Conservation (phyloP, 106 monocot species). For the Dendrobium huoshanense region DNA sequence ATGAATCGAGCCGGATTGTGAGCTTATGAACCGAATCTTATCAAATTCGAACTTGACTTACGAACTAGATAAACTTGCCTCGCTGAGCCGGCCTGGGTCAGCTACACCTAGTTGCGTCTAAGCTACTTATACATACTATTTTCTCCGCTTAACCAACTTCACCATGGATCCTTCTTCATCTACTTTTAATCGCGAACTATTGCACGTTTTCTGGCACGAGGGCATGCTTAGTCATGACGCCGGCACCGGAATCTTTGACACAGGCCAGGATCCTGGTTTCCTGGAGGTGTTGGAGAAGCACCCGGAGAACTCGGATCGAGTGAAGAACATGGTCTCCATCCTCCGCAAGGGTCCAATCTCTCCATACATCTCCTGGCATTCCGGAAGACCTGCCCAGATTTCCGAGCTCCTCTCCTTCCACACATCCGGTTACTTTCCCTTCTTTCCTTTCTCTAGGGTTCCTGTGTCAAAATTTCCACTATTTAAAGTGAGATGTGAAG, state of each 20-base stretch:
- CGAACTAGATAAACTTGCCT: no score
- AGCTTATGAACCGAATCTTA: no score
- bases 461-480: not conserved
- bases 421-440: constrained; percentile 33
- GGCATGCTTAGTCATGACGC: constrained; percentile 73
- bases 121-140: no score
- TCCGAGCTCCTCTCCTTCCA: constrained; percentile 80
- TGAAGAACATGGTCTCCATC: constrained; percentile 85
- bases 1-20: no score
- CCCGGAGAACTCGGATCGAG: constrained; percentile 85
- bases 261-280: constrained; percentile 69
- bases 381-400: constrained; percentile 40
- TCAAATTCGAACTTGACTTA: no score
- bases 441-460: not conserved
- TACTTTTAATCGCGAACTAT: constrained; percentile 5
- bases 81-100: no score
- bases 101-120: no score
- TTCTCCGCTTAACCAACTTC: not conserved
- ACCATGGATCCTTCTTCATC: constrained; percentile 3
- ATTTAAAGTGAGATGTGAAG: not conserved
- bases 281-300: constrained; percentile 89
- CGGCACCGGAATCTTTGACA: constrained; percentile 76
- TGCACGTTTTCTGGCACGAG: constrained; percentile 84
- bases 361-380: constrained; percentile 57
- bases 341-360: constrained; percentile 80